phyloP scores from a whole-genome alignment of 148 eudicot species.

The Rhododendron henanense region DNA sequence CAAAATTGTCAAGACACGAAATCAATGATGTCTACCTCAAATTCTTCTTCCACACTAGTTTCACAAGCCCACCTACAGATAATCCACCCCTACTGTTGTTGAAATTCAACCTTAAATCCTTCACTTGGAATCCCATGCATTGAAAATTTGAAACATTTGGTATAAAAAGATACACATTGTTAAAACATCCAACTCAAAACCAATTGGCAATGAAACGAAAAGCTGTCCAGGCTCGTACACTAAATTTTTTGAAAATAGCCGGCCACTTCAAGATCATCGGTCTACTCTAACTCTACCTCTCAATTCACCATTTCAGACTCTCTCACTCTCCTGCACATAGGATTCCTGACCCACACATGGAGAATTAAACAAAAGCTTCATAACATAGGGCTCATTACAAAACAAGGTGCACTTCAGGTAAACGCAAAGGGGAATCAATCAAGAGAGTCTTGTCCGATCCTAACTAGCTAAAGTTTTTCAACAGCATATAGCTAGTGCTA shows the following conservation, averaged over 20 bases:
- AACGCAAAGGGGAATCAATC: not conserved
- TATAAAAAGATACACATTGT: not conserved
- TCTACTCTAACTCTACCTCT: not conserved
- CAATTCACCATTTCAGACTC: not conserved
- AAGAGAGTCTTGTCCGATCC: not conserved
- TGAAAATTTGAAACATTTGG: not conserved
- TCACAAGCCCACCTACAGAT: not conserved
- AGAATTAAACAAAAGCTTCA: not conserved
- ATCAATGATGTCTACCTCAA: not conserved
- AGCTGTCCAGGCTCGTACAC: not conserved
- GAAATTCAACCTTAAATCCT: not conserved
- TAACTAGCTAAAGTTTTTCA: not conserved
- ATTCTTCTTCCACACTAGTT: not conserved
- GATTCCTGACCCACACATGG: not conserved
- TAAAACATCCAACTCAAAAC: not conserved
- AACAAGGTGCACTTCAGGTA: not conserved
- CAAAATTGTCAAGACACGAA: not conserved
- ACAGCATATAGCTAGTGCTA: not conserved
- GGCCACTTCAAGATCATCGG: not conserved
- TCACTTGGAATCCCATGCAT: not conserved
- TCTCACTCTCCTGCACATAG: not conserved
- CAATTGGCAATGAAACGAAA: not conserved
- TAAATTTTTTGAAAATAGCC: not conserved
- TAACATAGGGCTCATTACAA: not conserved
- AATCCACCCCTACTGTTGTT: not conserved